Percentiles rank a stretch among this genome's conserved stretches.
Evolutionary conservation across 768 basidiomycete genomes (phyloP).

Genomic region (Mycena galericulata): DNA sequence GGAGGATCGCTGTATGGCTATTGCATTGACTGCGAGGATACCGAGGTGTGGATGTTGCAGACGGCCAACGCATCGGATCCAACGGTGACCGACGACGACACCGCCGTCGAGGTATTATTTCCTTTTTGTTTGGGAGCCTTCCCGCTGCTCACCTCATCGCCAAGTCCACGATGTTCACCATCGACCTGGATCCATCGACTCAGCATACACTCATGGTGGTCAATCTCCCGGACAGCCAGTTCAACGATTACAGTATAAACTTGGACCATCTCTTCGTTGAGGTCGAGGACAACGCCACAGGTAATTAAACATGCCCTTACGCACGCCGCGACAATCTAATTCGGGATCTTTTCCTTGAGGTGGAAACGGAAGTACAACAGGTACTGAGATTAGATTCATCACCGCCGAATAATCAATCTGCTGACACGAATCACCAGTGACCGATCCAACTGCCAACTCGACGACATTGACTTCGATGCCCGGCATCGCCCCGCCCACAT

Average conservation of each 20-base stretch:
- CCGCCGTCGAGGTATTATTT: slow-evolving; percentile 33
- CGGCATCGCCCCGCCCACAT: not conserved
- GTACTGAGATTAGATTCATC: not conserved
- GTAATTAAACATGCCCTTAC: not conserved
- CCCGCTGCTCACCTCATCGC: not conserved
- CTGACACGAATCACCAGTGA: not conserved
- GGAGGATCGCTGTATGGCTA: slow-evolving; percentile 44
- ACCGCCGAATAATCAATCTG: not conserved
- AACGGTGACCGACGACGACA: slow-evolving; percentile 31
- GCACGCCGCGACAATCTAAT: slow-evolving; percentile 1
- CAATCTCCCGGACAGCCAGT: slow-evolving; percentile 38
- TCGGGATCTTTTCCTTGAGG: not conserved
- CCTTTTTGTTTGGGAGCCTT: not conserved
- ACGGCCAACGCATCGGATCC: slow-evolving; percentile 41
- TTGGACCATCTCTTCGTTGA: slow-evolving; percentile 40
- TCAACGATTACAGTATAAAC: slow-evolving; percentile 38
- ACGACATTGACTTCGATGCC: not conserved
- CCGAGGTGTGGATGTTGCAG: not conserved
- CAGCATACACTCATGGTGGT: slow-evolving; percentile 41
- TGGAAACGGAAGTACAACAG: not conserved
- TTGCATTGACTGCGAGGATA: slow-evolving; percentile 42
- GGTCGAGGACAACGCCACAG: slow-evolving; percentile 25
- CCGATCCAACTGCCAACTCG: not conserved
- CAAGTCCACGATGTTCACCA: slow-evolving; percentile 44
- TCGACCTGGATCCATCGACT: slow-evolving; percentile 40